Evolutionary conservation across 768 basidiomycete species (phyloP).

Genomic region (Rhodotorula kratochvilovae): DNA sequence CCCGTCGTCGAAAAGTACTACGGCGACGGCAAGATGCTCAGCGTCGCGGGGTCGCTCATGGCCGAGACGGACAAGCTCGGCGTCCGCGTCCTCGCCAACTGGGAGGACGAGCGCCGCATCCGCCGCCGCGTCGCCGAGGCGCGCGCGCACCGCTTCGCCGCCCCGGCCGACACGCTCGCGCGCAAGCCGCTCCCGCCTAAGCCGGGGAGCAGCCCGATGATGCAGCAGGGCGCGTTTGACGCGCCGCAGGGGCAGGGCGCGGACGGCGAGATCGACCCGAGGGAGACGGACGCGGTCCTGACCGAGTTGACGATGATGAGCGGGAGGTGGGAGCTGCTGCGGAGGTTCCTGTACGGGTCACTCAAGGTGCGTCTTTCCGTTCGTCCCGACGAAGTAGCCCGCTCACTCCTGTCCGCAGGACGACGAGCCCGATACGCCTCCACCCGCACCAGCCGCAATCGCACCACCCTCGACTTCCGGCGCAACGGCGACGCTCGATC

Average conservation of each 20-base stretch:
- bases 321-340: slow-evolving; percentile 84
- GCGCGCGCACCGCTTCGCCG: slow-evolving; percentile 1
- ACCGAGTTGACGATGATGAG: slow-evolving; percentile 85
- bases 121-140: slow-evolving; percentile 6
- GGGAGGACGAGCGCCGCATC: slow-evolving; percentile 75
- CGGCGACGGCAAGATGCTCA: slow-evolving; percentile 79
- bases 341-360: slow-evolving; percentile 74
- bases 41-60: slow-evolving; percentile 63
- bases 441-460: not conserved
- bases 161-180: not conserved
- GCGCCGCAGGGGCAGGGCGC: slow-evolving; percentile 40
- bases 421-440: slow-evolving; percentile 31
- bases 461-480: not conserved
- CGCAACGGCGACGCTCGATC: slow-evolving; percentile 22
- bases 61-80: slow-evolving; percentile 84
- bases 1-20: slow-evolving; percentile 98
- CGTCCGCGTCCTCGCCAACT: slow-evolving; percentile 66
- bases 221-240: slow-evolving; percentile 17
- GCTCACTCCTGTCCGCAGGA: slow-evolving; percentile 1
- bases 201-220: slow-evolving; percentile 9
- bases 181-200: not conserved
- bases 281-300: slow-evolving; percentile 85
- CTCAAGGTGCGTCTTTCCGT: slow-evolving; percentile 55
- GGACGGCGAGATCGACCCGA: slow-evolving; percentile 65
- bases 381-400: not conserved